A percentile compares a stretch with the other conserved stretches of the same genome.
phyloP scores from a whole-genome alignment of 2,329 filamentous ascomycete genomes.

The Fusarium pseudograminearum region DNA sequence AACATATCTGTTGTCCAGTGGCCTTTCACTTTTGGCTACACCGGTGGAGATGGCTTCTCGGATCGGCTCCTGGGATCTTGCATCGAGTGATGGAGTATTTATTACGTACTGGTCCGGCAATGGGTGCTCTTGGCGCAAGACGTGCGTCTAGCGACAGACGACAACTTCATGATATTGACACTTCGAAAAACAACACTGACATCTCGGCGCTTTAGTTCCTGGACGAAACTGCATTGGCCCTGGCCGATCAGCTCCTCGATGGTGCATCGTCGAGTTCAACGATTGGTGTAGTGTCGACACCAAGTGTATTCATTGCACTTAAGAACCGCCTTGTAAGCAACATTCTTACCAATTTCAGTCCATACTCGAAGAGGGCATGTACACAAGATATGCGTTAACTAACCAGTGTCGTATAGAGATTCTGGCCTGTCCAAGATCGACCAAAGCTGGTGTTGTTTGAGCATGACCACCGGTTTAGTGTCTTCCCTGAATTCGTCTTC shows the following conservation, averaged over 20 bases:
- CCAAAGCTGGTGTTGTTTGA: constrained; percentile 77
- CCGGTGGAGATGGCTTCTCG: constrained; percentile 40
- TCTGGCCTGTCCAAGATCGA: constrained; percentile 41
- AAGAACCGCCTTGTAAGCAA: constrained; percentile 71
- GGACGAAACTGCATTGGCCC: constrained; percentile 73
- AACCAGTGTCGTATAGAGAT: constrained; percentile 31
- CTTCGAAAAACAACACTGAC: constrained; percentile 15
- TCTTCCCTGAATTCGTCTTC: constrained; percentile 79
- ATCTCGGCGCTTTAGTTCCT: constrained; percentile 67
- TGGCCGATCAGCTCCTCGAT: constrained; percentile 75
- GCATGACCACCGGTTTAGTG: constrained; percentile 77
- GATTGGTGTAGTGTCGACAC: constrained; percentile 79
- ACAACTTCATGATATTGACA: constrained; percentile 41
- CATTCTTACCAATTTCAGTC: too few relatives aligned
- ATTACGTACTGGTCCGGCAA: constrained; percentile 43
- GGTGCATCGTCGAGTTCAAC: constrained; percentile 67
- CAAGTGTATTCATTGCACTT: constrained; percentile 81
- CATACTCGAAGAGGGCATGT: not conserved
- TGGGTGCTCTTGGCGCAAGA: constrained; percentile 19
- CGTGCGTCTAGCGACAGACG: not conserved
- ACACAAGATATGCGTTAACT: constrained; percentile 9
- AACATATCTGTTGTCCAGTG: constrained; percentile 7
- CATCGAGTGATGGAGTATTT: constrained; percentile 24
- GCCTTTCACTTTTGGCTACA: constrained; percentile 7
- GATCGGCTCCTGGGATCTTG: constrained; percentile 32